Evolutionary conservation across 306 rosid species (phyloP).

Genomic region (Prinsepia uniflora): DNA sequence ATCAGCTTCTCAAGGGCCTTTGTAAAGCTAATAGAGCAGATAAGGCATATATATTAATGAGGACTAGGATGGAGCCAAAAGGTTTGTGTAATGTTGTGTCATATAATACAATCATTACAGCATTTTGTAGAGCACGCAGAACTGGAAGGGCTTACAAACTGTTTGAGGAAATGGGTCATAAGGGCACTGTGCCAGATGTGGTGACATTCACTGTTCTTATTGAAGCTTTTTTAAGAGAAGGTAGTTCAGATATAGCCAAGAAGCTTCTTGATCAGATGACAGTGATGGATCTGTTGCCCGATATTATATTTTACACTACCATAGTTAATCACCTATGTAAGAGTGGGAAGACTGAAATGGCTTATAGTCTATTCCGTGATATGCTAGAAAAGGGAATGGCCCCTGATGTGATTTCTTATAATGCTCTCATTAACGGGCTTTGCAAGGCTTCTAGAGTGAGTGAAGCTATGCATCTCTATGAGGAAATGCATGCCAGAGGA

Average conservation of each 20-base stretch:
- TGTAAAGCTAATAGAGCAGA: slow-evolving; percentile 59
- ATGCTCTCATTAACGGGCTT: slow-evolving; percentile 82
- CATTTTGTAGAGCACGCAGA: slow-evolving; percentile 48
- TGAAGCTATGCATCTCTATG: slow-evolving; percentile 61
- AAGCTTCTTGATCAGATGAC: slow-evolving; percentile 71
- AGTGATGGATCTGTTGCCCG: slow-evolving; percentile 50
- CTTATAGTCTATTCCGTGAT: slow-evolving; percentile 50
- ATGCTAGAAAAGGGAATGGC: slow-evolving; percentile 67
- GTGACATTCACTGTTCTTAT: slow-evolving; percentile 74
- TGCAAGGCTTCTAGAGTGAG: slow-evolving; percentile 59
- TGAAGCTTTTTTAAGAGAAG: slow-evolving; percentile 68
- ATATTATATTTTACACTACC: slow-evolving; percentile 59
- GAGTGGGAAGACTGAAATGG: slow-evolving; percentile 54
- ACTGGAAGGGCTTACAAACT: slow-evolving; percentile 62
- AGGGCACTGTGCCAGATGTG: slow-evolving; percentile 66
- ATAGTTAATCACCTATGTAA: slow-evolving; percentile 64
- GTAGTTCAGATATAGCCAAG: slow-evolving; percentile 49
- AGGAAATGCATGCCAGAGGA: slow-evolving; percentile 76
- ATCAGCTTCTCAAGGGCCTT: slow-evolving; percentile 65
- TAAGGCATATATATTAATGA: slow-evolving; percentile 65
- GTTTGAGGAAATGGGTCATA: slow-evolving; percentile 70
- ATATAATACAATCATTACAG: slow-evolving; percentile 64
- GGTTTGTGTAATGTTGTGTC: slow-evolving; percentile 76
- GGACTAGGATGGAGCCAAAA: slow-evolving; percentile 54
- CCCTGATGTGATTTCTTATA: slow-evolving; percentile 79